Evolutionary conservation across 768 basidiomycete genomes (phyloP), one percentile per base, ranked within the genome.

Genomic region (Roridomyces roridus): DNA sequence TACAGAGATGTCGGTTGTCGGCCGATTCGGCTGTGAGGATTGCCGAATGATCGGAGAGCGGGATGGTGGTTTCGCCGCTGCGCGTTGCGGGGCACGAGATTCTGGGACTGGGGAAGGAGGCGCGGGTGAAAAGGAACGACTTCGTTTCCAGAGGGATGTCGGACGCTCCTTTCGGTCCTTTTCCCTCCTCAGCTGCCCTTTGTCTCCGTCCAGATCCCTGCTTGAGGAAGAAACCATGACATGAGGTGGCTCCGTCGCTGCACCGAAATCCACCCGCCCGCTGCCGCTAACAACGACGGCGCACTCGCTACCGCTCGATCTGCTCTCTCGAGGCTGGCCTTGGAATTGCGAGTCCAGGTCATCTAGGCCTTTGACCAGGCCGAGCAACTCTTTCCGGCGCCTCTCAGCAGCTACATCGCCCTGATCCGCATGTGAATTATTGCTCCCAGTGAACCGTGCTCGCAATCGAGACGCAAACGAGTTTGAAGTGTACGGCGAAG

Each of bases 401-500:
- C 63, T 48, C 23, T 65, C 59, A 18, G 63, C 62, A 15, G 45
- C 50, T 25, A 60, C 66, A 23, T 65, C 53, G 6, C 29, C 45
- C 14, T 48, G 29, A 14, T 45, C 42, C 29, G 37, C 42, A 34
- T 44, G 44, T 14, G 45, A 15, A 26, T 18, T 24, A 7, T 26
- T 3, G 11, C 31, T 39, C 25, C 43, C 39, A 12, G 55, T 46
- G 26, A 49, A 49, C 26, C 48, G 55, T 14, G 48, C 41, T 4
- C 59, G 59, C 42, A 49, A 28, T 25, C 49, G 63, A 39, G 59
- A 66, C 28, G 67, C 65, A 24, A 40, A 68, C 66, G 43, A 73
- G 72, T n/a, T 59, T 48, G 57, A 64, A 48, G 81, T 78, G 59
- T 75, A 77, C 14, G 69, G 74, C 26, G 63, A 11, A 18, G 6